Evolutionary conservation across 108 stramenopile species (phyloP), one percentile per base, ranked within the genome.

Genomic region (Fistulifera pelliculosa): DNA sequence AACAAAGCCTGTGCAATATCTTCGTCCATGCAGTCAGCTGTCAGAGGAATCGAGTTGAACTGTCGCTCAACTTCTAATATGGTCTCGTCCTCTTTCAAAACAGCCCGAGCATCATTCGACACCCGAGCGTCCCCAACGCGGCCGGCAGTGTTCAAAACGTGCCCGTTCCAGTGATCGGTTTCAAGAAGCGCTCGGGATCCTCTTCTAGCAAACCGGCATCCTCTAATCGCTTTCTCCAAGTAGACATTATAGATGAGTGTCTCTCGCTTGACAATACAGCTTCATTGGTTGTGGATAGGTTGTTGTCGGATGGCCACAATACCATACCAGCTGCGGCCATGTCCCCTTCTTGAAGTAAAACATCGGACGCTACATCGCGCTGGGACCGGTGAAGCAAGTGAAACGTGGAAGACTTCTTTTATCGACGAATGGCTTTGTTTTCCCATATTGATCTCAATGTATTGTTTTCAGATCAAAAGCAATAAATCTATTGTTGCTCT

Each of bases 1-100:
- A 91, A 92, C 24, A 98, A 59, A 14, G 90, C 93, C n/a, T 69
- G 53, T 12, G 85, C 85, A 47, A 98, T 74, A 56, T 98, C 94
- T 14, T 87, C 86, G 59, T 98, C 97, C 95, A 98, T 96, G 11
- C 19, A 25, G 41, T 93, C 93, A 7, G 81, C 52, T 12, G 81
- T 85, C 23, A 96, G 41, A 1, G 90, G 86, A 50, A 95, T 93
- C n/a, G 80, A 72, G 31, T 93, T 87, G 8, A 87, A 49, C 62
- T 79, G 77, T 14, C 87, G 58, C 13, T 76, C 74, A 8, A 94
- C 85, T 68, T 94, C 93, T 11, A 85, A 47, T 11, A 68, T 7
- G 19, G 18, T 28, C 12, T 22, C 64, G 60, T 67, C 73, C 22
- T 80, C 79, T 38, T 84, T 78, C 35, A 64, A 42, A 12, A 83